Evolutionary conservation across 495 filamentous ascomycete genomes (phyloP).

Genomic region (Aspergillus incahuasiensis): DNA sequence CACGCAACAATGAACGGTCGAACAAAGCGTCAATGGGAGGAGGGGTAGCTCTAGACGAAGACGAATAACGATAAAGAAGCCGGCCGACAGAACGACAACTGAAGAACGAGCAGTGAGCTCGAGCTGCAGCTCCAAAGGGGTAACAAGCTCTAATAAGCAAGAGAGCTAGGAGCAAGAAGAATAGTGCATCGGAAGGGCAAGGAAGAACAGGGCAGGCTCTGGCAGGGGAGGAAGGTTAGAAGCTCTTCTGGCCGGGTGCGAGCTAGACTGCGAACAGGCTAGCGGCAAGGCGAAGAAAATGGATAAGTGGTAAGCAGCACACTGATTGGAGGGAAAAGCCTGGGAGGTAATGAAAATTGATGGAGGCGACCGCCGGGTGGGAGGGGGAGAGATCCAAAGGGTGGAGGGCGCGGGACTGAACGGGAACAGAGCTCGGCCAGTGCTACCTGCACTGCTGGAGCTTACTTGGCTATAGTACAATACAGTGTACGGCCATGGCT

Average conservation of each 20-base stretch:
- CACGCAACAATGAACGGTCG: conserved; percentile 7
- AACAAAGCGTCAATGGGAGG: conserved; percentile 5
- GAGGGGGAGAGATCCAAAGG: conserved; percentile 10
- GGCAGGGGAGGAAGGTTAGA: conserved; percentile 4
- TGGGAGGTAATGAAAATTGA: conserved; percentile 12
- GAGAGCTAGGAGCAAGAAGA: conserved; percentile 4
- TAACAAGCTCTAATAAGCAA: conserved; percentile 10
- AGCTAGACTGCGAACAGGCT: conserved; percentile 9
- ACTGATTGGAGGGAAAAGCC: conserved; percentile 13
- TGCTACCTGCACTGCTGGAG: too few species aligned
- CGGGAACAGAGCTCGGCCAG: not conserved
- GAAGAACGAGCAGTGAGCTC: conserved; percentile 7
- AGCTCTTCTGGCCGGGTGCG: conserved; percentile 6
- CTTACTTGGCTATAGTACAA: too few species aligned
- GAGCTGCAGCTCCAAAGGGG: conserved; percentile 10
- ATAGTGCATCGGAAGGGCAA: conserved; percentile 9
- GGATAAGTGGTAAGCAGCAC: conserved; percentile 12
- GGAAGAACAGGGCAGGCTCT: conserved; percentile 7
- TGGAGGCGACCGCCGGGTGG: conserved; percentile 14
- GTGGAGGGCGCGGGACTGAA: conserved; percentile 10
- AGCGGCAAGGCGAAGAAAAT: conserved; percentile 11
- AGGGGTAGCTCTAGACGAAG: conserved; percentile 7
- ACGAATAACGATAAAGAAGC: not conserved
- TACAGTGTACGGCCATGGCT: too few species aligned
- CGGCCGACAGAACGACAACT: not conserved